phyloP scores from a whole-genome alignment of 345 rosid genomes.

The Euphorbia pulcherrima region DNA sequence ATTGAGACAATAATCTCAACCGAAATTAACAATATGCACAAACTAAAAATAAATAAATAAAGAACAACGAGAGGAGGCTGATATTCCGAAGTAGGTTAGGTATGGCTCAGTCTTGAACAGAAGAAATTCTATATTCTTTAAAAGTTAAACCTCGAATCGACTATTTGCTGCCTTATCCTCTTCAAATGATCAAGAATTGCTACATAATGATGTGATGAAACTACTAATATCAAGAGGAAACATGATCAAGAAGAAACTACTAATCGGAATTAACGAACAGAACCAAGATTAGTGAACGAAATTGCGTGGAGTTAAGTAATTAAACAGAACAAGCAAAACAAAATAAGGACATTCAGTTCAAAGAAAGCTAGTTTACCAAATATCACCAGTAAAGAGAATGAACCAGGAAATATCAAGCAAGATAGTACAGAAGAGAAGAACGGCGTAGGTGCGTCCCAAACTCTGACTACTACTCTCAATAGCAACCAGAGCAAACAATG shows the following conservation, averaged over 20 bases:
- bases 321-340: not conserved
- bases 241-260: not conserved
- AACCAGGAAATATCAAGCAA: constrained; percentile 31
- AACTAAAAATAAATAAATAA: not conserved
- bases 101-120: not conserved
- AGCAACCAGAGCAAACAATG: constrained; percentile 81
- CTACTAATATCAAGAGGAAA: not conserved
- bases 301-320: not conserved
- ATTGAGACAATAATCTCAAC: not conserved
- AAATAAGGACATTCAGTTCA: not conserved
- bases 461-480: constrained; percentile 82
- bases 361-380: constrained; percentile 38
- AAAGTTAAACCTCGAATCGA: not conserved
- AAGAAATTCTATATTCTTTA: not conserved
- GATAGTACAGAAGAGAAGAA: constrained; percentile 53
- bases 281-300: not conserved
- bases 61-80: not conserved
- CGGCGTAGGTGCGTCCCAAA: constrained; percentile 75
- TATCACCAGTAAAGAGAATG: constrained; percentile 24
- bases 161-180: not conserved
- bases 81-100: too few relatives aligned
- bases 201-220: not conserved
- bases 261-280: not conserved
- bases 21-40: not conserved
- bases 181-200: not conserved